Conservation (phyloP, 225 moss, liverwort and hornwort species). For the Asterella californica region DNA sequence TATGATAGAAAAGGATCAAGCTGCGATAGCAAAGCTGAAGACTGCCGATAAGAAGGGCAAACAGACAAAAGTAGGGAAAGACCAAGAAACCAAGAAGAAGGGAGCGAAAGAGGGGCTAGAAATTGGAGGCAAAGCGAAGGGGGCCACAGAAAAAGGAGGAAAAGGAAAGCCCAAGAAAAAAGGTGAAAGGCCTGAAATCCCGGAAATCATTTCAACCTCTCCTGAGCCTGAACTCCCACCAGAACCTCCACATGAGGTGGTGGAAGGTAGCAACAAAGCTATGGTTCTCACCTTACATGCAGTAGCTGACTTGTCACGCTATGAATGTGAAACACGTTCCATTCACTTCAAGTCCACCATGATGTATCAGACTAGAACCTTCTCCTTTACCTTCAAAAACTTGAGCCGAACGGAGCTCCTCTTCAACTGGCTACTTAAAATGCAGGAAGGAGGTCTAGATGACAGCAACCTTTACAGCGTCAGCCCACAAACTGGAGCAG, state of each 20-base stretch:
- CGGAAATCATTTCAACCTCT: neutral
- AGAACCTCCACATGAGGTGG: slow-evolving; percentile 60
- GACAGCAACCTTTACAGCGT: slow-evolving; percentile 50
- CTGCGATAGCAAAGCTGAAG: slow-evolving; percentile 23
- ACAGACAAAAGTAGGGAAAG: slow-evolving; percentile 17
- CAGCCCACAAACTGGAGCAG: slow-evolving; percentile 39
- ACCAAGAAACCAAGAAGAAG: slow-evolving; percentile 17
- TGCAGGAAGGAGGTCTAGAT: slow-evolving; percentile 35
- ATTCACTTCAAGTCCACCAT: slow-evolving; percentile 85
- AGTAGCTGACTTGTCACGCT: slow-evolving; percentile 57
- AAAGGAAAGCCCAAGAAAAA: slow-evolving; percentile 26
- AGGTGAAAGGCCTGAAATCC: slow-evolving; percentile 5
- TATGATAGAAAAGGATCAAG: slow-evolving; percentile 49
- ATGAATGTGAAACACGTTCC: slow-evolving; percentile 52
- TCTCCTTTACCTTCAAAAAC: slow-evolving; percentile 59
- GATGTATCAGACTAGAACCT: slow-evolving; percentile 79
- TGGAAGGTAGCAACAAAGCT: slow-evolving; percentile 49
- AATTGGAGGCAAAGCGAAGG: too few relatives aligned
- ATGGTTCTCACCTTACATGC: slow-evolving; percentile 64
- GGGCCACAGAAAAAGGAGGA: slow-evolving; percentile 16
- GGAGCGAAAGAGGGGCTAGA: slow-evolving; percentile 19
- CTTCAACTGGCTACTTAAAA: slow-evolving; percentile 57
- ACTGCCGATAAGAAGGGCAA: slow-evolving; percentile 33
- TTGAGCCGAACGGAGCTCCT: slow-evolving; percentile 50
- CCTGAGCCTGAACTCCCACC: neutral